A percentile compares a stretch with the other conserved stretches of the same genome.
These are phyloP conservation scores for Tritrichomonas foetus DNA, from an alignment of 208 protist genomes.

Conservation along the genomic window DNA sequence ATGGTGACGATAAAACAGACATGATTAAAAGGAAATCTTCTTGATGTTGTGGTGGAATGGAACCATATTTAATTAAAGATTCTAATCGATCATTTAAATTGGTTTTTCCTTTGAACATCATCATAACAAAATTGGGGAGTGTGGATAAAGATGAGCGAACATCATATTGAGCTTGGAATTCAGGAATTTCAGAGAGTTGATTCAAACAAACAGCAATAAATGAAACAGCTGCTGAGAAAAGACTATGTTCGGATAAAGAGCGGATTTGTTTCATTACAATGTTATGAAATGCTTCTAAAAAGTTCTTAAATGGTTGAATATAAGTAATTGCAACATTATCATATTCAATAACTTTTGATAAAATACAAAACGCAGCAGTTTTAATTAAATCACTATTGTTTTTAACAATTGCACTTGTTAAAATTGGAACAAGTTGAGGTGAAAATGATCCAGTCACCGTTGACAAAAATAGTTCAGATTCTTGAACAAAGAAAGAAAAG, in stretches of 20 bases:
- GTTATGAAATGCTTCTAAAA: not conserved
- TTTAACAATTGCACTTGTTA: not conserved
- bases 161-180: not conserved
- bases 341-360: not conserved
- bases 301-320: not conserved
- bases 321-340: not conserved
- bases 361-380: not conserved
- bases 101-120: not conserved
- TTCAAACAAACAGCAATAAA: conserved; percentile 13
- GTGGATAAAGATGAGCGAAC: not conserved
- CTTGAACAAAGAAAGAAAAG: not conserved
- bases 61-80: not conserved
- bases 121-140: not conserved
- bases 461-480: not conserved
- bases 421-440: not conserved
- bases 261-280: not conserved
- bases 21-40: not conserved
- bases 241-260: not conserved
- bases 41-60: not conserved
- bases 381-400: not conserved
- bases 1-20: conserved; percentile 8
- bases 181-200: not conserved
- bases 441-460: not conserved
- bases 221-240: not conserved
- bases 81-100: not conserved